Evolutionary conservation across 176 grass and related monocot genomes (phyloP).

Genomic region (Avena eriantha): DNA sequence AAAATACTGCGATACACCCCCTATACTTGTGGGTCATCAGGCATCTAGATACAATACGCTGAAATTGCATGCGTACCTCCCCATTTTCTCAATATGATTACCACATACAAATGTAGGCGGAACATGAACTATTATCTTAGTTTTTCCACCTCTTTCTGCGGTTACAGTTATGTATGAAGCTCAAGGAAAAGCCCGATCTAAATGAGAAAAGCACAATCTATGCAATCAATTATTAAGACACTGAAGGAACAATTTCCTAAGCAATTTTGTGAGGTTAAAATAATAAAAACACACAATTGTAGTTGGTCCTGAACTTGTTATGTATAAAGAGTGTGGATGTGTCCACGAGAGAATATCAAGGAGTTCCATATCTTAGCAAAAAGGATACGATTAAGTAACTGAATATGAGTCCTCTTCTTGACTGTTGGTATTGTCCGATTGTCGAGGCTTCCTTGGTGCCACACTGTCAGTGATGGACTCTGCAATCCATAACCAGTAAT

Average conservation of each 20-base stretch:
- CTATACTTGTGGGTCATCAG: no score
- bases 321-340: neutral
- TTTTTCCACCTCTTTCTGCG: no score
- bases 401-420: conserved; percentile 73
- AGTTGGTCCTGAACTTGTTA: neutral
- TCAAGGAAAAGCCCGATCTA: conserved; percentile 53
- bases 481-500: conserved; percentile 42
- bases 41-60: no score
- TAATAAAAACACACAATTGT: neutral
- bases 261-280: no score
- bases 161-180: conserved; percentile 56
- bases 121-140: no score
- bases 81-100: no score
- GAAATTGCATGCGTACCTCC: no score
- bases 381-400: conserved; percentile 85
- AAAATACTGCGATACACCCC: no score
- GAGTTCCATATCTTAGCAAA: conserved; percentile 4
- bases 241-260: neutral
- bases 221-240: conserved; percentile 16
- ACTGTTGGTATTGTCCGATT: conserved; percentile 69
- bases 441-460: conserved; percentile 58
- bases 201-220: neutral
- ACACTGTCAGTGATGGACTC: conserved; percentile 53
- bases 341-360: conserved; percentile 12
- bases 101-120: no score